Conservation (phyloP, 2,329 filamentous ascomycete genomes). For the Chaetomium sp. region DNA sequence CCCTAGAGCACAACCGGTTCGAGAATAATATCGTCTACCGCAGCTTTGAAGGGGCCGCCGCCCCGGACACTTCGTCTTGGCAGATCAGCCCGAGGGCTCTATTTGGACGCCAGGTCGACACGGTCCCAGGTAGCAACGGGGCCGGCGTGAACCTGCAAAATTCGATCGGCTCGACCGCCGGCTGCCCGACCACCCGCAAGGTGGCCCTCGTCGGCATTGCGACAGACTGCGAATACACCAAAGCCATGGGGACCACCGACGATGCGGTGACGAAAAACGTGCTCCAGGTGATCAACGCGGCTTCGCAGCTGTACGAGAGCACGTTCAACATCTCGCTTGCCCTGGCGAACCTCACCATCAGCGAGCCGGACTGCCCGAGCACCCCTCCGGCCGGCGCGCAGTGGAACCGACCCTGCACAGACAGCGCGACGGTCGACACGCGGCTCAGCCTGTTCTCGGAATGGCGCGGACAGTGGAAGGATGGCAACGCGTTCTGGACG, state of each 20-base stretch:
- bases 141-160: slow-evolving; percentile 70
- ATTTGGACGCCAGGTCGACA: slow-evolving; percentile 69
- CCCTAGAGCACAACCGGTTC: slow-evolving; percentile 71
- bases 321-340: slow-evolving; percentile 94
- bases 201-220: slow-evolving; percentile 89
- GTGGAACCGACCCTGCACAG: slow-evolving; percentile 77
- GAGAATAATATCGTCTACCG: slow-evolving; percentile 62
- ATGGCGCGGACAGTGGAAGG: slow-evolving; percentile 73
- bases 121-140: slow-evolving; percentile 64
- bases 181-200: slow-evolving; percentile 83
- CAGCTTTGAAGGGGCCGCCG: slow-evolving; percentile 39
- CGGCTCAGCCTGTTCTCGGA: slow-evolving; percentile 81
- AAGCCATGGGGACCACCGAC: slow-evolving; percentile 58
- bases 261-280: slow-evolving; percentile 65
- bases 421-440: slow-evolving; percentile 58
- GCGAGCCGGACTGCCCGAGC: slow-evolving; percentile 66
- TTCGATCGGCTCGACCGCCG: slow-evolving; percentile 74
- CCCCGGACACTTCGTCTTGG: slow-evolving; percentile 35
- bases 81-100: slow-evolving; percentile 58
- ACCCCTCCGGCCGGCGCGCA: slow-evolving; percentile 58
- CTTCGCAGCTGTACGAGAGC: slow-evolving; percentile 79
- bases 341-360: slow-evolving; percentile 77
- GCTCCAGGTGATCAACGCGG: slow-evolving; percentile 76
- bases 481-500: slow-evolving; percentile 90
- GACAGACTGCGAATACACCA: slow-evolving; percentile 85